A percentile compares a stretch with the other conserved stretches of the same genome.
Conservation (phyloP, 495 filamentous ascomycete species). For the Daldinia concentrica region DNA sequence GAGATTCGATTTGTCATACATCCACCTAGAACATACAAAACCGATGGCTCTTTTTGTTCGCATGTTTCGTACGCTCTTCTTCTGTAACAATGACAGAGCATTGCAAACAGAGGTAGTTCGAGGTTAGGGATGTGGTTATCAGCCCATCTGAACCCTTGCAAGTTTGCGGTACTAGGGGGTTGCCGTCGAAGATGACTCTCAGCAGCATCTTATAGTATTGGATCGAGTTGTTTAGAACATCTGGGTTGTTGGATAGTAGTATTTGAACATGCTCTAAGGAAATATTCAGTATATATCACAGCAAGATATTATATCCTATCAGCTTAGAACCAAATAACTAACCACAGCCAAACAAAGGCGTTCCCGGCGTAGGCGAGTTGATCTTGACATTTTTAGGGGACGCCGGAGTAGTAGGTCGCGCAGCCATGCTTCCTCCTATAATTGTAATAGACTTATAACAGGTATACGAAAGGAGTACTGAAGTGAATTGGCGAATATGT, state of each 20-base stretch:
- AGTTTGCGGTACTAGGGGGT: conserved; percentile 59
- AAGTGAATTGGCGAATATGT: conserved; percentile 2
- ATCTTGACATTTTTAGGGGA: conserved; percentile 63
- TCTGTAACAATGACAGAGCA: conserved; percentile 68
- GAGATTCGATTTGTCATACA: conserved; percentile 19
- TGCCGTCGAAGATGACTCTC: conserved; percentile 60
- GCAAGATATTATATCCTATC: not conserved
- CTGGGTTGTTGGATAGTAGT: conserved; percentile 59
- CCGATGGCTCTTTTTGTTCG: conserved; percentile 64
- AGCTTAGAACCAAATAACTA: conserved; percentile 24
- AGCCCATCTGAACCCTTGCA: conserved; percentile 56
- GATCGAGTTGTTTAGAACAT: conserved; percentile 60
- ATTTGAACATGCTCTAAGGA: conserved; percentile 62
- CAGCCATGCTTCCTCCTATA: conserved; percentile 47
- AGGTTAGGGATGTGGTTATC: conserved; percentile 60
- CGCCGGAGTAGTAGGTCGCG: conserved; percentile 59
- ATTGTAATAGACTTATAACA: not conserved
- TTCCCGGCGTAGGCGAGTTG: conserved; percentile 60
- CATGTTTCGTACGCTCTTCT: conserved; percentile 66
- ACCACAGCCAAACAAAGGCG: conserved; percentile 66
- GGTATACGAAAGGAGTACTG: not conserved
- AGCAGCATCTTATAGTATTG: conserved; percentile 64
- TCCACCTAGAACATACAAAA: conserved; percentile 64
- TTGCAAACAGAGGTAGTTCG: conserved; percentile 76
- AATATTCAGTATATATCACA: conserved; percentile 33